Percentiles rank a stretch among this genome's conserved stretches.
Evolutionary conservation across 345 rosid species (phyloP).

Genomic region (Hibiscus mutabilis): DNA sequence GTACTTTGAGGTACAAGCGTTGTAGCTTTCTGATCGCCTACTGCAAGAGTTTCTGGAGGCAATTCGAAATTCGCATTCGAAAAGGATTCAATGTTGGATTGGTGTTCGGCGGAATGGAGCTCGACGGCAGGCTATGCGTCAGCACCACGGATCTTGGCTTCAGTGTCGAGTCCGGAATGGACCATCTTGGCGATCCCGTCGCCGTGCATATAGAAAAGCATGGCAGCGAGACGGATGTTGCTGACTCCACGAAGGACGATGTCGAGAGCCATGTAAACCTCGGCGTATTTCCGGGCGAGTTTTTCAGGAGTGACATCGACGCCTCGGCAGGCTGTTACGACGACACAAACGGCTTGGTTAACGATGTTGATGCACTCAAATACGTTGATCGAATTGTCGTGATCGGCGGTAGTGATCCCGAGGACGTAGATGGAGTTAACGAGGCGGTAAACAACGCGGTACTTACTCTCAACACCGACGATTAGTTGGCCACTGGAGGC

Average conservation of each 20-base stretch:
- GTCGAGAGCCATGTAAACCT: constrained; percentile 95
- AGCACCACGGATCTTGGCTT: constrained; percentile 88
- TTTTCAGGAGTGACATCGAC: constrained; percentile 96
- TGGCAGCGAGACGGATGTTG: constrained; percentile 79
- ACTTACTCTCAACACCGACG: constrained; percentile 93
- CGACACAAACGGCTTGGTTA: constrained; percentile 91
- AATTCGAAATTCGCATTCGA: constrained; percentile 57
- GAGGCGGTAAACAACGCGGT: constrained; percentile 88
- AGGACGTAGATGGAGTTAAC: constrained; percentile 93
- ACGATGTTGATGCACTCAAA: constrained; percentile 95
- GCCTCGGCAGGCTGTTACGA: constrained; percentile 95
- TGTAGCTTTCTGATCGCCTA: constrained; percentile 74
- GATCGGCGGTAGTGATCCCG: constrained; percentile 76
- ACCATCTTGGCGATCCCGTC: constrained; percentile 98
- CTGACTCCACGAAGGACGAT: constrained; percentile 95
- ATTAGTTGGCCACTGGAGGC: constrained; percentile 95
- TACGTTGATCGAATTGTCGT: constrained; percentile 77
- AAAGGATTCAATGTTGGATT: constrained; percentile 55
- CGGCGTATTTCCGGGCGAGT: constrained; percentile 81
- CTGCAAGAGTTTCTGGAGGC: constrained; percentile 72
- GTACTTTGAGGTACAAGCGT: constrained; percentile 47
- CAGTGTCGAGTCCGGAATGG: constrained; percentile 83
- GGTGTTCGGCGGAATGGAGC: constrained; percentile 57
- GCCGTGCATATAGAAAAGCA: constrained; percentile 93
- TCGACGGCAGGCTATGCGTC: constrained; percentile 65